Base-by-base conservation (phyloP, 2,329 filamentous ascomycete genomes). In the Helotiales sp. region DNA sequence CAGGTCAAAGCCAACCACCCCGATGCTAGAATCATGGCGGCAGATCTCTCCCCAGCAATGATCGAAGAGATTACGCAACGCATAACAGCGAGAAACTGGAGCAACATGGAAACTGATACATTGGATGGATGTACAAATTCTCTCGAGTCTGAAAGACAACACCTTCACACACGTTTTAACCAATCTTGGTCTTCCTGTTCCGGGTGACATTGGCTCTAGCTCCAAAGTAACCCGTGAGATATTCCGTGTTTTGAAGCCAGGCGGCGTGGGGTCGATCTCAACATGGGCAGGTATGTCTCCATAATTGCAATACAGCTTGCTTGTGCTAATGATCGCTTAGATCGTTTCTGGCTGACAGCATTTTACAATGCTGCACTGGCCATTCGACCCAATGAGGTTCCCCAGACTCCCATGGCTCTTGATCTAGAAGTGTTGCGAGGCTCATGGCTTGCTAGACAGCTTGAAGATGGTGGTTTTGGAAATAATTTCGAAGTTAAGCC, bases 21-120 rank as follows among this genome's bases (percentile, higher is more conserved):
- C 20, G 84, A 90, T 73, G 92, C 94, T 2, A 89, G 87, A 77
- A 92, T 97, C 71, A 96, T 91, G 47, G 92, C 97, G 74, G 90
- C 91, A 64, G 95, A 98, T 82, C 97, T 97, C 82, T 97, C 97
- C 82, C 87, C 92, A 0, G 89, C 93, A 71, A 97, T 98, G 95
- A 81, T 88, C 37, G 49, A 64, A 13, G 64, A 64, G 28, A 17
- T 63, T 4, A 15, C 61, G 37, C 74, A 84, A 24, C 88, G 86
- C 0, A 66, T 72, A 57, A 61, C 57, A 80, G 78, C 79, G n/a
- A 82, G 89, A 30, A 82, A 83, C 61, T 98, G 97, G 80, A 85
- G 96, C 24, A 60, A 69, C n/a, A 49, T 65, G 74, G 90, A 96
- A 75, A 93, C 92, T 69, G 91, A 97, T 76, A 82, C 86, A 61